phyloP scores from a whole-genome alignment of 2,329 filamentous ascomycete species.

The Xylariaceae sp. region DNA sequence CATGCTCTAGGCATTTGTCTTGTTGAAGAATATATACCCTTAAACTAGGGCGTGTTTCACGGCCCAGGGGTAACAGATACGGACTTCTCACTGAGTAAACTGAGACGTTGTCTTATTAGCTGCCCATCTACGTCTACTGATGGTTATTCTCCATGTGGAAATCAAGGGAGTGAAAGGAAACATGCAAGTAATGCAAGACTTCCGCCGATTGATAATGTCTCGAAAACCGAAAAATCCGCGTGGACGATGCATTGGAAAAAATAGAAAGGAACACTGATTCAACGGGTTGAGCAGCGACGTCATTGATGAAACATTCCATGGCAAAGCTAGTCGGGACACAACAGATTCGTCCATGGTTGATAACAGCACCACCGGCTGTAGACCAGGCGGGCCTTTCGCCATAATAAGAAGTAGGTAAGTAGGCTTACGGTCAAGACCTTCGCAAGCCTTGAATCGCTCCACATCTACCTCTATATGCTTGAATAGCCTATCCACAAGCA shows the following conservation, averaged over 20 bases:
- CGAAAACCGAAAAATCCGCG: no score
- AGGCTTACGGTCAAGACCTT: conserved; percentile 40
- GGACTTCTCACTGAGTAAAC: not conserved
- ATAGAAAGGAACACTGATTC: conserved; percentile 43
- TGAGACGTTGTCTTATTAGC: not conserved
- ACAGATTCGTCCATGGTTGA: conserved; percentile 1
- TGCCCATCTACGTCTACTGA: no score
- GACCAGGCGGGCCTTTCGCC: conserved; percentile 29
- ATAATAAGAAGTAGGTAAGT: no score
- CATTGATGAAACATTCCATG: conserved; percentile 47
- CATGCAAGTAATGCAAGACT: not conserved
- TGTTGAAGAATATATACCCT: not conserved
- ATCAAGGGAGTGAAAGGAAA: not conserved
- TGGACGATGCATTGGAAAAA: no score
- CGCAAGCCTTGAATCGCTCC: conserved; percentile 33
- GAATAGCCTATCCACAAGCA: conserved; percentile 22
- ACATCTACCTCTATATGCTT: conserved; percentile 29
- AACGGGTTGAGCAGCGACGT: conserved; percentile 46
- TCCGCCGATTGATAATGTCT: no score
- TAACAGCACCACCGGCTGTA: not conserved
- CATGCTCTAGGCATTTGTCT: no score
- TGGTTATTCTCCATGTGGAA: no score
- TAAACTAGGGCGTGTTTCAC: not conserved
- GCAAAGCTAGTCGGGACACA: conserved; percentile 42
- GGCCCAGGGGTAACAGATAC: not conserved